Base-by-base conservation (phyloP, 371 early-diverging fungal genomes). In the Mortierella sp. region DNA sequence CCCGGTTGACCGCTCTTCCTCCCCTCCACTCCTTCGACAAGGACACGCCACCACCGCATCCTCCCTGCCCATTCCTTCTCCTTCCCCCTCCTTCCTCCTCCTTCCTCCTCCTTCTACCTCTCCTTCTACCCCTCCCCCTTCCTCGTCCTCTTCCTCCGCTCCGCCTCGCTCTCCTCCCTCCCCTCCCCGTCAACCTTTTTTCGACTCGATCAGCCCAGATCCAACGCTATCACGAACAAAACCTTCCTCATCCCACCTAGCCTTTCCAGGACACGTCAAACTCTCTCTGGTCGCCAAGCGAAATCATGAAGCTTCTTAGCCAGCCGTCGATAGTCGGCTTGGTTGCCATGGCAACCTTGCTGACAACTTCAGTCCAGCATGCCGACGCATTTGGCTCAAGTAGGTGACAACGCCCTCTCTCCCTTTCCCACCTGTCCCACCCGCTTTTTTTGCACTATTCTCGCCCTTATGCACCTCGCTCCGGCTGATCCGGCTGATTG, bases 331-430 rank as follows among this genome's bases (percentile, higher is more conserved):
- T 50, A 26, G 7, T 34, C 4, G 54, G 34, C 42, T 30, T 69
- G 69, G 53, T 55, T 26, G 52, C 28, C 42, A 34, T 62, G 30
- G 66, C 41, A 39, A 19, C 61, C 13, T 13, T 71, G 34, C 59
- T 65, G 24, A 39, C 61, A 4, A 10, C 53, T 8, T 56, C 53
- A n/a, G 48, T 56, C 18, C 67, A 55, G 51, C 63, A 49, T 28
- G 67, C 58, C 38, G 30, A 50, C 13, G 72, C 72, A 3, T 67
- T 54, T 62, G 72, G 72, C 14, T 45, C 53, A 31, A 65, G 72
- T 72, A 72, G 41, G 72, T 72, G 28, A n/a, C 14, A 14, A 24
- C 42, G 13, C 26, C 26, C 6, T 57, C 21, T 49, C 34, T 23
- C 46, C 41, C 4, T 54, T 38, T 27, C 18, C 24, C 43, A 9